Conservation (phyloP, 2,329 filamentous ascomycete genomes). For the Neofusicoccum sp. region DNA sequence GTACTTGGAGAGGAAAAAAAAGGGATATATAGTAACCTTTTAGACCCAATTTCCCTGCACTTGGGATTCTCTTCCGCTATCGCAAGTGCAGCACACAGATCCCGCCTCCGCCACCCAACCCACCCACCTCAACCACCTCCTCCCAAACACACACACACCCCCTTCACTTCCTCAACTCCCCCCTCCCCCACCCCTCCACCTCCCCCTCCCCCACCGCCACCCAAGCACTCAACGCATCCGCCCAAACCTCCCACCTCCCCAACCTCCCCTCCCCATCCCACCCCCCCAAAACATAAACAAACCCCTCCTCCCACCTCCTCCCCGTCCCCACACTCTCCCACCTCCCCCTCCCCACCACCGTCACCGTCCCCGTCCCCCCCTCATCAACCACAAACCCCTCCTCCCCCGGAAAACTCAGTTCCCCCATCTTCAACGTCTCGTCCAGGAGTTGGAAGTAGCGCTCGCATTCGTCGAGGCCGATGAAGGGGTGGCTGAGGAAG, state of each 20-base stretch:
- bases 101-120: too few species aligned
- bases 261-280: slow-evolving; percentile 6
- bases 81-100: too few species aligned
- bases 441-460: not conserved
- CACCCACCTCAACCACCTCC: too few species aligned
- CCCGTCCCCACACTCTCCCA: slow-evolving; percentile 10
- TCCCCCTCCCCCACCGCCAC: slow-evolving; percentile 5
- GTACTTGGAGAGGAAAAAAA: too few species aligned
- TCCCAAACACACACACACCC: too few species aligned
- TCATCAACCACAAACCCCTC: not conserved
- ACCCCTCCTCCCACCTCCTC: slow-evolving; percentile 9
- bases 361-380: not conserved
- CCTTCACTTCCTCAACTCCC: not conserved
- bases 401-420: not conserved
- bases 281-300: slow-evolving; percentile 16
- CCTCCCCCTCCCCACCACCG: not conserved
- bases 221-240: slow-evolving; percentile 20
- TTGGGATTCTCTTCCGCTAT: too few species aligned
- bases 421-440: not conserved
- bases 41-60: too few species aligned
- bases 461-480: not conserved
- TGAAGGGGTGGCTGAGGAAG: slow-evolving; percentile 1
- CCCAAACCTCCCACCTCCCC: slow-evolving; percentile 16
- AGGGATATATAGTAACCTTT: too few species aligned
- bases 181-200: slow-evolving; percentile 13